Evolutionary conservation across 805 yeast species (phyloP).

Genomic region (Yueomyces sinensis): DNA sequence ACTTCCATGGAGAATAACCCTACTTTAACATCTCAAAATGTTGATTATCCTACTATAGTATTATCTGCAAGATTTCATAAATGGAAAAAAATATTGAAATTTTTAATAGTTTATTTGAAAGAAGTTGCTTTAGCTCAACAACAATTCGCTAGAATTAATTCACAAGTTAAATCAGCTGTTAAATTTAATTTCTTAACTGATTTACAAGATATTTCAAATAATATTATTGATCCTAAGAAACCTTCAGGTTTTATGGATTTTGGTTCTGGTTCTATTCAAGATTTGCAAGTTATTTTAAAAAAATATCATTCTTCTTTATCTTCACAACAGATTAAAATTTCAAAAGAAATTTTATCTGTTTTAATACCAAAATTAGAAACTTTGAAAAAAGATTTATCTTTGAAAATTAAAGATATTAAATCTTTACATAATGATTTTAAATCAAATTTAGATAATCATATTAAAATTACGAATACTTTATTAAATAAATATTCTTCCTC

Average conservation of each 20-base stretch:
- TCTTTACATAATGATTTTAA: slow-evolving; percentile 52
- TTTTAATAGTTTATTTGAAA: slow-evolving; percentile 53
- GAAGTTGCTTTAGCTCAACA: slow-evolving; percentile 74
- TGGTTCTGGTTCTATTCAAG: slow-evolving; percentile 69
- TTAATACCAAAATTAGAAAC: slow-evolving; percentile 47
- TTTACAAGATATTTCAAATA: slow-evolving; percentile 21
- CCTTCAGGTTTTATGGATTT: slow-evolving; percentile 48
- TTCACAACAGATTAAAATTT: slow-evolving; percentile 37
- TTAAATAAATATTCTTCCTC: slow-evolving; percentile 35
- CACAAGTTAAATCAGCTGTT: slow-evolving; percentile 59
- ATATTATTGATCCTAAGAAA: slow-evolving; percentile 30
- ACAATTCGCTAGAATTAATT: slow-evolving; percentile 55
- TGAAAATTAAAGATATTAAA: slow-evolving; percentile 72
- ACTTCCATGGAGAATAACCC: slow-evolving; percentile 31
- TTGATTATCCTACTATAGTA: slow-evolving; percentile 65
- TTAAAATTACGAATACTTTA: slow-evolving; percentile 48
- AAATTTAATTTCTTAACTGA: slow-evolving; percentile 27
- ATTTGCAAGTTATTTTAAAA: slow-evolving; percentile 57
- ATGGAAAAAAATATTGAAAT: slow-evolving; percentile 68
- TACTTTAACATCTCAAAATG: slow-evolving; percentile 65
- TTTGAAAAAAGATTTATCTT: slow-evolving; percentile 52
- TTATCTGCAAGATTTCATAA: slow-evolving; percentile 67
- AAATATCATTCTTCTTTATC: slow-evolving; percentile 49
- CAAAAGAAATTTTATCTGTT: slow-evolving; percentile 40
- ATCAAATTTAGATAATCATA: slow-evolving; percentile 43